Evolutionary conservation across 208 protist species (phyloP).

Genomic region (Strigomonas culicis): DNA sequence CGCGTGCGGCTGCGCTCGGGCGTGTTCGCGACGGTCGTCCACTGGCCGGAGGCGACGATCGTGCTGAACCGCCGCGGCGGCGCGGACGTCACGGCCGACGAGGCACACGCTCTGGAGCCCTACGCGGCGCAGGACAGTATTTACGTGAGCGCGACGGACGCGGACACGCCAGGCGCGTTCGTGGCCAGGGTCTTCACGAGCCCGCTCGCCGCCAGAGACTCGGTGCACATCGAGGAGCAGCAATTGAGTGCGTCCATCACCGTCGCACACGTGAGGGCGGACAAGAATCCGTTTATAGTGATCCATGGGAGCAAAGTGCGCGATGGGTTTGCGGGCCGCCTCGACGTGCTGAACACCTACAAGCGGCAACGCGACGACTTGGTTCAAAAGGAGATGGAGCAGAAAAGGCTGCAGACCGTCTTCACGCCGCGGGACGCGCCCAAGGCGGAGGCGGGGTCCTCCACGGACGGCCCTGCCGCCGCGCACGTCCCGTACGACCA

Average conservation of each 20-base stretch:
- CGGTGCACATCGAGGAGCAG: neutral
- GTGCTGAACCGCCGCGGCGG: neutral
- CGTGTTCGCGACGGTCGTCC: slow-evolving; percentile 50
- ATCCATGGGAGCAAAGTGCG: slow-evolving; percentile 67
- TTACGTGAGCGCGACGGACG: neutral
- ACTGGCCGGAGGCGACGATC: slow-evolving; percentile 27
- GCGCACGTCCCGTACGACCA: slow-evolving; percentile 25
- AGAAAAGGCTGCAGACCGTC: neutral
- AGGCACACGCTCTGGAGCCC: slow-evolving; percentile 3
- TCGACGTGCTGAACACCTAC: slow-evolving; percentile 21
- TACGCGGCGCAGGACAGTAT: slow-evolving; percentile 3
- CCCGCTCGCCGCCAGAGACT: neutral
- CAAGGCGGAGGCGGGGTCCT: neutral
- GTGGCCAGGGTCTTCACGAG: neutral
- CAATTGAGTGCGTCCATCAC: slow-evolving; percentile 1
- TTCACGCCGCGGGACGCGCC: neutral
- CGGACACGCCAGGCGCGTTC: neutral
- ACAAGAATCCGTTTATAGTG: slow-evolving; percentile 63
- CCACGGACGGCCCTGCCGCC: neutral
- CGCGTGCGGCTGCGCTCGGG: slow-evolving; percentile 61
- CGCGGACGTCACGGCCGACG: slow-evolving; percentile 1
- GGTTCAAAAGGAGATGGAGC: slow-evolving; percentile 7
- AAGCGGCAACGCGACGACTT: slow-evolving; percentile 40
- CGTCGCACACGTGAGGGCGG: slow-evolving; percentile 13
- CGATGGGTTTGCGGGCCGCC: slow-evolving; percentile 41